These are phyloP conservation scores for Kodamaea lidongshanica DNA, from an alignment of 805 yeast species.

Conservation along the genomic window DNA sequence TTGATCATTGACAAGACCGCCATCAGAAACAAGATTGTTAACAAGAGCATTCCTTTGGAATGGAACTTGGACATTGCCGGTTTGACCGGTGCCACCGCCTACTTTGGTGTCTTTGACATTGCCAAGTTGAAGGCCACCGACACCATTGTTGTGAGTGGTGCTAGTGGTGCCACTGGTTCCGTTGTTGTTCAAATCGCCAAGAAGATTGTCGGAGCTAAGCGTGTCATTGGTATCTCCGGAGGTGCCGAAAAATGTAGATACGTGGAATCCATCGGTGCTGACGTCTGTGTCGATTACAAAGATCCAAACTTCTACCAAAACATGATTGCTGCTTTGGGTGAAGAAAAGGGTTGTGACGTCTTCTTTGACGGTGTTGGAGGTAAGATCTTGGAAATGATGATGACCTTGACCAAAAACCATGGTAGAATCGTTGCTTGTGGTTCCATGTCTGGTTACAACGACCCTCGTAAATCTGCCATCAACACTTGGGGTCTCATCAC, in stretches of 20 bases:
- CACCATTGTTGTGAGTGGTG: constrained; percentile 53
- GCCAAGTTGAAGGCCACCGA: constrained; percentile 43
- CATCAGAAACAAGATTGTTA: constrained; percentile 26
- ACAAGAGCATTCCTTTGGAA: constrained; percentile 12
- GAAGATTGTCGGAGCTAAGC: constrained; percentile 44
- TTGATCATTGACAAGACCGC: constrained; percentile 23
- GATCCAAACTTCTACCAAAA: constrained; percentile 24
- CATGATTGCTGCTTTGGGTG: constrained; percentile 32
- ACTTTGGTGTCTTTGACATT: constrained; percentile 45
- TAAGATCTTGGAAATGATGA: constrained; percentile 42
- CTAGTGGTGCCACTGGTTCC: constrained; percentile 72
- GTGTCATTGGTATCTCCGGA: constrained; percentile 59
- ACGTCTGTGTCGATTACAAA: constrained; percentile 49
- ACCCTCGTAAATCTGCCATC: constrained; percentile 29
- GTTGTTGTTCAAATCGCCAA: constrained; percentile 53
- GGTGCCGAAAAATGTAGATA: constrained; percentile 47
- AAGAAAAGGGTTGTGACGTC: constrained; percentile 41
- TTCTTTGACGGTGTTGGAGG: constrained; percentile 67
- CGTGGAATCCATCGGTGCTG: constrained; percentile 51
- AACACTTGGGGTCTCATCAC: constrained; percentile 40
- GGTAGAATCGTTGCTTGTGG: constrained; percentile 58
- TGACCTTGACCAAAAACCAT: constrained; percentile 29
- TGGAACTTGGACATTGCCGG: constrained; percentile 32
- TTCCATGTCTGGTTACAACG: constrained; percentile 54
- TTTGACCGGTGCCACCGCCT: constrained; percentile 56